Percentiles rank a stretch among this genome's conserved stretches.
Evolutionary conservation across 805 yeast species (phyloP).

Genomic region (Myxozyma melibiosi): DNA sequence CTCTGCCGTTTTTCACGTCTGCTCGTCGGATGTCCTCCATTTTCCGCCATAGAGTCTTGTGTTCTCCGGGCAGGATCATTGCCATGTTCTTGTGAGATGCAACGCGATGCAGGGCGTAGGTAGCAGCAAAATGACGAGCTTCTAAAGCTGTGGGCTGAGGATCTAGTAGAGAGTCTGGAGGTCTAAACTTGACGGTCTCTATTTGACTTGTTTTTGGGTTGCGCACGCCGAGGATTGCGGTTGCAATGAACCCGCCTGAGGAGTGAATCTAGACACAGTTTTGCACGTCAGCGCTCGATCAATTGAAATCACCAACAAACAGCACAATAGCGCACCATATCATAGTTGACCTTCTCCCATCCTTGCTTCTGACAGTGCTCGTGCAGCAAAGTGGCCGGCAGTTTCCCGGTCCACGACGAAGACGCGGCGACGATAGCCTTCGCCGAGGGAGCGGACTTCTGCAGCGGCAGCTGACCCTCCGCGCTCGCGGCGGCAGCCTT

Average conservation of each 20-base stretch:
- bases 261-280: slow-evolving; percentile 40
- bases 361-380: slow-evolving; percentile 85
- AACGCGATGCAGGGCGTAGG: slow-evolving; percentile 77
- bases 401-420: slow-evolving; percentile 90
- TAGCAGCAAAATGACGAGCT: slow-evolving; percentile 88
- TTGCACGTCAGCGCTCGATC: slow-evolving; percentile 15
- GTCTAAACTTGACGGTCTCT: slow-evolving; percentile 57
- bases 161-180: slow-evolving; percentile 53
- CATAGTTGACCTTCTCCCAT: slow-evolving; percentile 86
- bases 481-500: neutral
- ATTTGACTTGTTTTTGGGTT: slow-evolving; percentile 80
- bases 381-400: slow-evolving; percentile 82
- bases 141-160: slow-evolving; percentile 83
- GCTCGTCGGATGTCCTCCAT: slow-evolving; percentile 63
- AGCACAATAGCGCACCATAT: slow-evolving; percentile 51
- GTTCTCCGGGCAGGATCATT: slow-evolving; percentile 83
- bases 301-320: slow-evolving; percentile 15
- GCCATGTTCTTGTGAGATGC: slow-evolving; percentile 80
- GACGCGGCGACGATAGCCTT: slow-evolving; percentile 58
- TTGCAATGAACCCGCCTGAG: slow-evolving; percentile 63
- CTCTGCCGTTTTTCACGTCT: slow-evolving; percentile 51
- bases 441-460: slow-evolving; percentile 32
- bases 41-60: slow-evolving; percentile 74
- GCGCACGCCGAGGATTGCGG: slow-evolving; percentile 64
- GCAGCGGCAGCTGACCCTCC: slow-evolving; percentile 19